Conservation (phyloP, 164 flowering plant genomes). For the Nymphaea thermarum region DNA sequence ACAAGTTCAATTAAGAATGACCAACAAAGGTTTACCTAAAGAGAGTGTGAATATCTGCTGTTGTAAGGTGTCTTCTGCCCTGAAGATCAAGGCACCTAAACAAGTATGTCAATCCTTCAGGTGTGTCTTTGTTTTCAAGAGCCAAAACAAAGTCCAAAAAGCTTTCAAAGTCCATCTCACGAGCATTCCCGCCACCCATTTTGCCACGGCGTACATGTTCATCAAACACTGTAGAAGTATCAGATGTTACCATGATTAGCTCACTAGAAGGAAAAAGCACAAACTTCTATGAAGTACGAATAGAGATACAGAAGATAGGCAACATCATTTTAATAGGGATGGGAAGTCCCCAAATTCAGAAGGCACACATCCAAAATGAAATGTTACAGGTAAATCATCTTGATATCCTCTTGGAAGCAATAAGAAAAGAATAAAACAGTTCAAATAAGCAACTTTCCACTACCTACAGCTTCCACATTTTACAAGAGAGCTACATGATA, state of each 20-base stretch:
- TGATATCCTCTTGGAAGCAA: not conserved
- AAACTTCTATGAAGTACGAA: not conserved
- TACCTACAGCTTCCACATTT: too few species aligned
- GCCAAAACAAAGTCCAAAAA: constrained; percentile 94
- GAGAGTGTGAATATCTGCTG: constrained; percentile 92
- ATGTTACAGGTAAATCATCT: not conserved
- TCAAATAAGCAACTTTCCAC: not conserved
- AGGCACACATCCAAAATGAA: not conserved
- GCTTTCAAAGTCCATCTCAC: constrained; percentile 97
- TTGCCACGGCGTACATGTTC: constrained; percentile 95
- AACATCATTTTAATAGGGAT: not conserved
- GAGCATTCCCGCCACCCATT: constrained; percentile 54
- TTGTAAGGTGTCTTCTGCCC: constrained; percentile 79
- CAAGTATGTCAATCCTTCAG: constrained; percentile 86
- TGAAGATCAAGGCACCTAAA: constrained; percentile 93
- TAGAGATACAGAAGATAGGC: not conserved
- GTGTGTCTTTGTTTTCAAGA: constrained; percentile 87
- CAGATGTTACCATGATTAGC: not conserved
- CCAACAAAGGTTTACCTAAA: constrained; percentile 49
- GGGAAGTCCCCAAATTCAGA: not conserved
- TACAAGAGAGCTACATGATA: too few species aligned
- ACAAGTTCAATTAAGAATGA: too few species aligned
- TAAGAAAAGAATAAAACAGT: not conserved
- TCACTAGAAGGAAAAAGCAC: not conserved
- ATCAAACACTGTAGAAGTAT: constrained; percentile 56